A percentile compares a stretch with the other conserved stretches of the same genome.
These are phyloP conservation scores for Galeopsis tetrahit DNA, from an alignment of 257 asterid species.

Conservation along the genomic window DNA sequence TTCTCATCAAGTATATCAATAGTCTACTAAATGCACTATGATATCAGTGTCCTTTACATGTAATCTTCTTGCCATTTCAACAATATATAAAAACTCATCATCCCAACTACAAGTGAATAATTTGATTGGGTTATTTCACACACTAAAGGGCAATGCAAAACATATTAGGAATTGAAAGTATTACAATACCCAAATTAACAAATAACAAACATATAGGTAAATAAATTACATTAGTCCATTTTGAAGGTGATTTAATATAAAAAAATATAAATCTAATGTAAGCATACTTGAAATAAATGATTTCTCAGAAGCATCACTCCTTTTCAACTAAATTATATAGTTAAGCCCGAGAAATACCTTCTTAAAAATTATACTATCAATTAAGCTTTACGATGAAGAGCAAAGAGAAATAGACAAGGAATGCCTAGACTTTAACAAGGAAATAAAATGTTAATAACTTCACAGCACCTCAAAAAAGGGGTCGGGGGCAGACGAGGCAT, in stretches of 20 bases:
- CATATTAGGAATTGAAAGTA: not conserved
- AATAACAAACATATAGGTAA: not conserved
- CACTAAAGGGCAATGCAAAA: not conserved
- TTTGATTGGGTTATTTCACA: not conserved
- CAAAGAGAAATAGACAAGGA: not conserved
- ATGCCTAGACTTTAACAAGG: not conserved
- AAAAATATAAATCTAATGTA: not conserved
- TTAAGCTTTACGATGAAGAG: not conserved
- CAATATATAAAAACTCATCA: not conserved
- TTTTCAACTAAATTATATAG: conserved; percentile 13
- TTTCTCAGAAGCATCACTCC: not conserved
- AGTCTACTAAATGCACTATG: conserved; percentile 21
- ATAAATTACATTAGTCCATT: not conserved
- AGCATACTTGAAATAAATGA: not conserved
- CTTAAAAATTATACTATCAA: not conserved
- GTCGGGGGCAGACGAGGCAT: conserved; percentile 72
- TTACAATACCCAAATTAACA: not conserved
- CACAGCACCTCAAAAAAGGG: conserved; percentile 50
- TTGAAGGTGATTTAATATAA: not conserved
- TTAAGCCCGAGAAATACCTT: not conserved
- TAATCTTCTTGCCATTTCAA: not conserved
- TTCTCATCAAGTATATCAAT: conserved; percentile 13
- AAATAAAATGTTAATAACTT: not conserved
- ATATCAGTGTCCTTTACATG: not conserved
- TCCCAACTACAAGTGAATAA: conserved; percentile 10